Evolutionary conservation across 495 filamentous ascomycete genomes (phyloP), one percentile per base, ranked within the genome.

Genomic region (Recurvomyces mirabilis): DNA sequence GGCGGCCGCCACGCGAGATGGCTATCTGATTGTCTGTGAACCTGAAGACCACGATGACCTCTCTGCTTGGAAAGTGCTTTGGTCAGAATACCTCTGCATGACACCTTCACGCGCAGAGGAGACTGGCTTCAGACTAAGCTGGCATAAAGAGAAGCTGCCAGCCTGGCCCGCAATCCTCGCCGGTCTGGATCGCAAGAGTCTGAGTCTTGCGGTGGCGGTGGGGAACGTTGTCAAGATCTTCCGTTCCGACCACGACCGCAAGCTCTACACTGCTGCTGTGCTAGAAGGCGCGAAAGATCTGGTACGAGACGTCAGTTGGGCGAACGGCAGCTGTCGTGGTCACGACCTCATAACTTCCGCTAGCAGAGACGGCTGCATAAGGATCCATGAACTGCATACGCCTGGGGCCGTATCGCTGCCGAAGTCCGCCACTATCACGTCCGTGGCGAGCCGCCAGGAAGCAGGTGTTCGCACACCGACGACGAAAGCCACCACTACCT

Each of bases 281-380:
- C 65, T 96, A 20, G 58, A 56, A 22, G 75, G 75, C 0, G 82
- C 93, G 53, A 63, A 71, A 2, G 77, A 78, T 0, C 66, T 96
- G 30, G 82, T 99, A n/a, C 71, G 88, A 40, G 88, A 94, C 55
- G 79, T 95, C 4, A 78, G 84, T 6, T 99, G 91, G 91, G 87
- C 91, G 6, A 82, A 82, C 39, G 86, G 86, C 13, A 87, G 85
- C 52, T 80, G 84, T 29, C 63, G 87, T 23, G 87, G 87, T 1
- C 87, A 81, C 55, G 89, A 99, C 58, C 68, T 94, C 41, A 72
- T 96, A 51, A 93, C 91, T 5, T 93, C 88, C 23, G 89, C 85
- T 1, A 86, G 84, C 56, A 87, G 88, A 59, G 91, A 99, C 58
- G 88, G 91, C 3, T 77, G 75, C 47, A 72, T 96, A 34, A 74